Base-by-base conservation (phyloP, 148 eudicot genomes). In the Camellia granthamiana region DNA sequence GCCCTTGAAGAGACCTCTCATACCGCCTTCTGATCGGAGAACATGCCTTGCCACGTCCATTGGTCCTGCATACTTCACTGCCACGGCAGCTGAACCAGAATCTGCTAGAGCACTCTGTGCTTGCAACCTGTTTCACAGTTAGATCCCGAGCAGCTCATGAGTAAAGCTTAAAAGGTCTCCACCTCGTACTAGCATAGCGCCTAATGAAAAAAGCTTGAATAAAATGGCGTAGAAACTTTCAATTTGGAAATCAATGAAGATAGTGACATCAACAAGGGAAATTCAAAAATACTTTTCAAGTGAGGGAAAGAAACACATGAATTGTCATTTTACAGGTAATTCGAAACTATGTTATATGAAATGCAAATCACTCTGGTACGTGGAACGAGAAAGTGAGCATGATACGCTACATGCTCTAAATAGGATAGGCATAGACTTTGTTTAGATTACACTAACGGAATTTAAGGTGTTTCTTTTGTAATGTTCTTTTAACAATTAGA, bases 51-150 rank as follows among this genome's bases (percentile, higher is more conserved):
- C 97, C 58, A 96, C 99, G 8, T 92, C 99, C 75, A 94, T 75
- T 13, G 99, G 99, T 6, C 99, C 99, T 30, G 87, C 90, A 46
- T 94, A 96, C 83, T 91, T 92, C 23, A 94, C 87, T 41, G 93
- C 90, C n/a, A 82, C 81, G 38, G 85, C 72, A 8, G 87, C 86
- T 3, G 92, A 38, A 52, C 90, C 89, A 4, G 86, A 65, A 77
- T 78, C 89, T 60, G 99, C 90, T 67, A 92, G 46, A 38, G 98
- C 89, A 86, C 98, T 88, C 84, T 96, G 98, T 52, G 99, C 99
- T 84, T 96, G 99, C 84, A 96, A 84, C 84, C 99, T 96, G 84
- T 62, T 77, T 73, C 67, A 72, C 70, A 66, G 15, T 51, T 18
- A 72, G 15, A 65, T 52, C 51, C 42, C 12, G 44, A 74, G 75